Conservation (phyloP, 345 rosid species). For the Hypericum perforatum region DNA sequence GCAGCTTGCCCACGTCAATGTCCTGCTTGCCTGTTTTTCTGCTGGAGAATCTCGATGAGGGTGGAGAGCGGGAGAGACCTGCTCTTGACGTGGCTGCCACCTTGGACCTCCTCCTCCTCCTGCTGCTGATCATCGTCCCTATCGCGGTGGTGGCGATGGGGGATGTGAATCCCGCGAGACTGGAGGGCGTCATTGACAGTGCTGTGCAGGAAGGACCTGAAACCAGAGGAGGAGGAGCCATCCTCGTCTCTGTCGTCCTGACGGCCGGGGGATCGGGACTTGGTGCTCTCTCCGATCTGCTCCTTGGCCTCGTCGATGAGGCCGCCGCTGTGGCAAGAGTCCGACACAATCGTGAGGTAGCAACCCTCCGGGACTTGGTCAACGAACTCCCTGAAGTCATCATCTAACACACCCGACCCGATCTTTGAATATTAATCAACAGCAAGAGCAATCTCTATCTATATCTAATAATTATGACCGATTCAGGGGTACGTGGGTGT, state of each 20-base stretch:
- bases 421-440: too few species aligned
- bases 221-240: slow-evolving; percentile 27
- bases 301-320: slow-evolving; percentile 88
- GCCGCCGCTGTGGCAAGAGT: slow-evolving; percentile 95
- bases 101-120: slow-evolving; percentile 25
- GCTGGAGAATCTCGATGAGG: slow-evolving; percentile 75
- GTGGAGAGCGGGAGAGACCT: slow-evolving; percentile 79
- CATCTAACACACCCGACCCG: slow-evolving; percentile 36
- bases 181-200: slow-evolving; percentile 42
- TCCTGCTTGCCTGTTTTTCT: slow-evolving; percentile 71
- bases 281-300: slow-evolving; percentile 91
- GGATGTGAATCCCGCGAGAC: slow-evolving; percentile 51
- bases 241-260: slow-evolving; percentile 11
- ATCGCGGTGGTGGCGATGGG: slow-evolving; percentile 28
- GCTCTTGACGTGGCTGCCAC: slow-evolving; percentile 36
- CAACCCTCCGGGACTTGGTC: slow-evolving; percentile 58
- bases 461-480: too few species aligned
- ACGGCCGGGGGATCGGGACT: slow-evolving; percentile 3
- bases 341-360: slow-evolving; percentile 65
- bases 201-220: slow-evolving; percentile 42
- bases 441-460: too few species aligned
- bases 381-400: slow-evolving; percentile 80
- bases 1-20: slow-evolving; percentile 67
- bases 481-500: not conserved
- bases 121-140: slow-evolving; percentile 30